Conservation (phyloP, 352 stramenopile genomes). For the Phytophthora tubulina region DNA sequence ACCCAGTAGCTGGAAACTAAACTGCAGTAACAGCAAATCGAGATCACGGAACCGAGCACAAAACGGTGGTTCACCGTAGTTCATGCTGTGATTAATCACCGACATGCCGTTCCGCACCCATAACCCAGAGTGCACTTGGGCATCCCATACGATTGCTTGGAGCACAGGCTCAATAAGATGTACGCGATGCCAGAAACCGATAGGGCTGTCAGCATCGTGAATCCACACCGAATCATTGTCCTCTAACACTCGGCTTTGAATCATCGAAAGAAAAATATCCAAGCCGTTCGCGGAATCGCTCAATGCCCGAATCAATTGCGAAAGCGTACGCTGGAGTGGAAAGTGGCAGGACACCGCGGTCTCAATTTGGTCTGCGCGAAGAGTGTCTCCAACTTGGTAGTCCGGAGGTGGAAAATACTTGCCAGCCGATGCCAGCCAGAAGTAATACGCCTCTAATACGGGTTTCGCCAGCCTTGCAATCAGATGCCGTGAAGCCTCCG, state of each 20-base stretch:
- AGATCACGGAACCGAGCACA: conserved; percentile 86
- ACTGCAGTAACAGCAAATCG: conserved; percentile 84
- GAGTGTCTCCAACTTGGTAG: conserved; percentile 65
- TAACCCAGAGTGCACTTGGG: conserved; percentile 84
- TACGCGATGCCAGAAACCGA: conserved; percentile 87
- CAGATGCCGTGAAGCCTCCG: conserved; percentile 41
- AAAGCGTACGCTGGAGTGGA: conserved; percentile 79
- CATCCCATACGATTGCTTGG: conserved; percentile 89
- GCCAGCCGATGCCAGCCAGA: conserved; percentile 77
- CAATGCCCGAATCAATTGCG: conserved; percentile 75
- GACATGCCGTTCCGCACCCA: conserved; percentile 89
- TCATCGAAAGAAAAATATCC: conserved; percentile 66
- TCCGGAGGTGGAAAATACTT: conserved; percentile 83
- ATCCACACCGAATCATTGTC: conserved; percentile 60
- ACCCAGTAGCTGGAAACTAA: conserved; percentile 74
- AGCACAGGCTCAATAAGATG: conserved; percentile 83
- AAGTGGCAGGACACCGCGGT: conserved; percentile 81
- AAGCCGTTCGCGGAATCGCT: conserved; percentile 68
- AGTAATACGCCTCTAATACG: conserved; percentile 81
- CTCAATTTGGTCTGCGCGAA: conserved; percentile 68
- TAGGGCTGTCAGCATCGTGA: conserved; percentile 59
- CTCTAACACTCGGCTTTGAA: conserved; percentile 44
- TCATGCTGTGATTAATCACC: conserved; percentile 91
- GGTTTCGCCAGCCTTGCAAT: conserved; percentile 69
- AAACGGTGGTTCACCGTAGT: conserved; percentile 90